Percentiles rank a stretch among this genome's conserved stretches.
Evolutionary conservation across 2,329 filamentous ascomycete species (phyloP).

Genomic region (Cladorrhinum sp.): DNA sequence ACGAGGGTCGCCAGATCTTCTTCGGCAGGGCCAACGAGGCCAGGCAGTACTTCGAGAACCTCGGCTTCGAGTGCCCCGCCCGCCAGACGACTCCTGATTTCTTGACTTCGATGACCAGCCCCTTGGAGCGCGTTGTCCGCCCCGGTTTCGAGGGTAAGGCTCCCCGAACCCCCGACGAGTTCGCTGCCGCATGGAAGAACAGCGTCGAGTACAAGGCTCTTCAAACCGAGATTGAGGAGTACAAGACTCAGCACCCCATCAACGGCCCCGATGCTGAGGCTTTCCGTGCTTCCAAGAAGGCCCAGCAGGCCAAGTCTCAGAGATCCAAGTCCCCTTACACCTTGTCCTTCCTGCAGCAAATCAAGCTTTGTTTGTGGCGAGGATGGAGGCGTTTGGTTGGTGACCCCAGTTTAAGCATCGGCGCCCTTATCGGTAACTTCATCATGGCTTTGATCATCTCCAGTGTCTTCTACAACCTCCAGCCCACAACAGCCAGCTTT

Average conservation of each 20-base stretch:
- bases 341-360: conserved; percentile 71
- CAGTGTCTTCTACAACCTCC: conserved; percentile 77
- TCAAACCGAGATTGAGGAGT: conserved; percentile 53
- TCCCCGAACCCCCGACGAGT: conserved; percentile 60
- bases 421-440: conserved; percentile 67
- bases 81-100: conserved; percentile 70
- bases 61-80: conserved; percentile 65
- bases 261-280: conserved; percentile 54
- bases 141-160: conserved; percentile 54
- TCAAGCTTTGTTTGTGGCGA: conserved; percentile 75
- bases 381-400: conserved; percentile 74
- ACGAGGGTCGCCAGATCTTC: conserved; percentile 61
- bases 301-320: conserved; percentile 55
- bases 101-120: conserved; percentile 65
- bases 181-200: conserved; percentile 56
- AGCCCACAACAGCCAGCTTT: conserved; percentile 65
- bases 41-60: conserved; percentile 61
- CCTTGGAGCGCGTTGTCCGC: conserved; percentile 54
- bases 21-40: conserved; percentile 60
- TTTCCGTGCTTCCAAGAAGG: conserved; percentile 53
- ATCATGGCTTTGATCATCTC: conserved; percentile 74
- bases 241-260: conserved; percentile 52
- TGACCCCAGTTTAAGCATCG: conserved; percentile 72
- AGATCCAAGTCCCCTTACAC: conserved; percentile 77
- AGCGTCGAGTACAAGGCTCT: conserved; percentile 50